Conservation (phyloP, 257 asterid genomes). For the Coffea canephora region DNA sequence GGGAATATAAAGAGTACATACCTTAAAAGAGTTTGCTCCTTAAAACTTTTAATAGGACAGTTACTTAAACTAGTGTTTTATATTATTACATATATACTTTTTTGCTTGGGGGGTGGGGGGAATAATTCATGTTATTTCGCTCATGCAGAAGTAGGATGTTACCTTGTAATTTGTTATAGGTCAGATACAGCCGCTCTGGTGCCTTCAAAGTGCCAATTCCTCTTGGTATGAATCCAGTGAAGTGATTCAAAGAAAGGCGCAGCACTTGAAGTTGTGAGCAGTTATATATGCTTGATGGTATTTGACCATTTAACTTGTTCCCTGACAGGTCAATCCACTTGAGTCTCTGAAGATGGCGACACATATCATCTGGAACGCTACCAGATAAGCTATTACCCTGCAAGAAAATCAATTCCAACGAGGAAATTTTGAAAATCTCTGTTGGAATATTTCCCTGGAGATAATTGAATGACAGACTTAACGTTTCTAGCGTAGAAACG, state of each 20-base stretch:
- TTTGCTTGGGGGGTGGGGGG: too few species aligned
- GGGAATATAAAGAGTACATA: too few species aligned
- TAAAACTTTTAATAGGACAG: too few species aligned
- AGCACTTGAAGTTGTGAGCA: neutral
- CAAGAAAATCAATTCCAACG: neutral
- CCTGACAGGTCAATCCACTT: neutral
- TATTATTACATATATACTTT: too few species aligned
- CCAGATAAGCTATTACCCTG: conserved; percentile 5
- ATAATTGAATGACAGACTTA: conserved; percentile 15
- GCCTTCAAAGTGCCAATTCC: conserved; percentile 19
- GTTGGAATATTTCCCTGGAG: conserved; percentile 29
- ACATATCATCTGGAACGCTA: conserved; percentile 13
- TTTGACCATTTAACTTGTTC: conserved; percentile 8
- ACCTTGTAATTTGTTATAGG: too few species aligned
- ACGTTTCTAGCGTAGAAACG: conserved; percentile 11
- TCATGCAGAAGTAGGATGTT: too few species aligned
- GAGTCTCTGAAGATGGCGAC: neutral
- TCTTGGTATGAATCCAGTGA: conserved; percentile 26
- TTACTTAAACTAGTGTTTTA: too few species aligned
- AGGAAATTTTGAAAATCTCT: conserved; percentile 26
- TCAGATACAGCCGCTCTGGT: conserved; percentile 18
- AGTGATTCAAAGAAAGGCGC: conserved; percentile 9
- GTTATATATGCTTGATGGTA: too few species aligned
- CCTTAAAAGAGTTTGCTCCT: too few species aligned
- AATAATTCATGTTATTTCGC: too few species aligned